Percentiles rank a stretch among this genome's conserved stretches.
phyloP scores from a whole-genome alignment of 805 yeast genomes.

The Candida sphagnicola region DNA sequence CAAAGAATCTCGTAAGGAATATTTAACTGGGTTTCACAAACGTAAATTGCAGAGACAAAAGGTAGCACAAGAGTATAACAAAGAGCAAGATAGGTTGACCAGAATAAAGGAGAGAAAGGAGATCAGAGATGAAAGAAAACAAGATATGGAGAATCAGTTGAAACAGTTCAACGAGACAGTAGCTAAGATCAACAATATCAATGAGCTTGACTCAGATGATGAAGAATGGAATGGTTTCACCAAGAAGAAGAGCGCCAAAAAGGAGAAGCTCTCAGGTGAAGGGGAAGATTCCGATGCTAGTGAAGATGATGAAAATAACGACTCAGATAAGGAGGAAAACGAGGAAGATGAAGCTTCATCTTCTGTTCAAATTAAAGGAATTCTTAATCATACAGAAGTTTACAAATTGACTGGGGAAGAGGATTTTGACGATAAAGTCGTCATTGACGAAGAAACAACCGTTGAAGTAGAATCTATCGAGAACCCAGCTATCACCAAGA shows the following conservation, averaged over 20 bases:
- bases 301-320: conserved; percentile 11
- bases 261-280: conserved; percentile 11
- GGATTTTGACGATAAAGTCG: conserved; percentile 22
- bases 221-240: conserved; percentile 43
- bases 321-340: conserved; percentile 8
- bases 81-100: conserved; percentile 72
- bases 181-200: conserved; percentile 18
- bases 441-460: conserved; percentile 43
- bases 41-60: conserved; percentile 86
- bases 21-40: conserved; percentile 92
- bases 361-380: conserved; percentile 30
- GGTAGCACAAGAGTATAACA: conserved; percentile 70
- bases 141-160: conserved; percentile 60
- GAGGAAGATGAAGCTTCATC: conserved; percentile 7
- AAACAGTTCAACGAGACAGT: conserved; percentile 50
- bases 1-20: conserved; percentile 73
- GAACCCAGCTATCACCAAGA: conserved; percentile 35
- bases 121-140: conserved; percentile 66
- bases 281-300: conserved; percentile 11
- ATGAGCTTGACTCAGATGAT: conserved; percentile 17
- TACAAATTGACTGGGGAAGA: conserved; percentile 26
- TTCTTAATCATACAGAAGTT: conserved; percentile 42
- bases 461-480: conserved; percentile 40
- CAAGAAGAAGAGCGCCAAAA: conserved; percentile 15
- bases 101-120: conserved; percentile 73